These are phyloP conservation scores for Wickerhamiella pararugosa DNA, from an alignment of 1,139 yeast species.

Conservation along the genomic window DNA sequence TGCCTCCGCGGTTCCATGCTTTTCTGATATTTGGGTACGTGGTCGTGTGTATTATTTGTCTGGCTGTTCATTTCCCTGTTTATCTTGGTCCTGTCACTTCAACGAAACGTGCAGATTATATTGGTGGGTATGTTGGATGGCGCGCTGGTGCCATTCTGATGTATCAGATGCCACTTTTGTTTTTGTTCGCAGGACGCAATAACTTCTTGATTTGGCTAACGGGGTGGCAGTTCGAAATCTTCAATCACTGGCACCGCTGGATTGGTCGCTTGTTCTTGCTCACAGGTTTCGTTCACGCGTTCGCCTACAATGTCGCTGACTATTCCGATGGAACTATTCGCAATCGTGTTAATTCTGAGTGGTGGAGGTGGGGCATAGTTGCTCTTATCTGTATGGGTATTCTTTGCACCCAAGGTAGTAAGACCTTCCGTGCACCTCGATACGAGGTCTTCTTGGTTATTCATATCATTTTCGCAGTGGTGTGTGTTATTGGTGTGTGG, in stretches of 20 bases:
- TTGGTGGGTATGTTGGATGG: constrained; percentile 6
- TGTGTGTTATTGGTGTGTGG: constrained; percentile 30
- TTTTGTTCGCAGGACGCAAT: constrained; percentile 47
- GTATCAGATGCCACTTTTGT: constrained; percentile 36
- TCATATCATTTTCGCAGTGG: constrained; percentile 32
- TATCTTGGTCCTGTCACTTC: not conserved
- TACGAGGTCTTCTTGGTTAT: constrained; percentile 33
- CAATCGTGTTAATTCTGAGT: constrained; percentile 19
- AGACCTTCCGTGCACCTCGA: constrained; percentile 23
- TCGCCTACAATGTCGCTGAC: constrained; percentile 13
- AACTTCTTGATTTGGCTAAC: constrained; percentile 42
- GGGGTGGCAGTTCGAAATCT: constrained; percentile 46
- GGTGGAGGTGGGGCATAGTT: constrained; percentile 28
- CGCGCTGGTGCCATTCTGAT: constrained; percentile 39
- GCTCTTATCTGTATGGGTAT: constrained; percentile 25
- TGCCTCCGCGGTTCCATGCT: no score
- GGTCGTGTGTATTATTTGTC: constrained; percentile 19
- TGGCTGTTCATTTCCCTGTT: constrained; percentile 2
- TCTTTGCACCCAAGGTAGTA: constrained; percentile 17
- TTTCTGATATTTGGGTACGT: constrained; percentile 27
- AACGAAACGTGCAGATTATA: not conserved
- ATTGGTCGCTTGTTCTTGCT: constrained; percentile 34
- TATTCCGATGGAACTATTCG: constrained; percentile 21
- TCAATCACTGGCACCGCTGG: constrained; percentile 47
- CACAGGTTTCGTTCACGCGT: constrained; percentile 27